Conservation (phyloP, 2,329 filamentous ascomycete species). For the Grosmannia clavigera region DNA sequence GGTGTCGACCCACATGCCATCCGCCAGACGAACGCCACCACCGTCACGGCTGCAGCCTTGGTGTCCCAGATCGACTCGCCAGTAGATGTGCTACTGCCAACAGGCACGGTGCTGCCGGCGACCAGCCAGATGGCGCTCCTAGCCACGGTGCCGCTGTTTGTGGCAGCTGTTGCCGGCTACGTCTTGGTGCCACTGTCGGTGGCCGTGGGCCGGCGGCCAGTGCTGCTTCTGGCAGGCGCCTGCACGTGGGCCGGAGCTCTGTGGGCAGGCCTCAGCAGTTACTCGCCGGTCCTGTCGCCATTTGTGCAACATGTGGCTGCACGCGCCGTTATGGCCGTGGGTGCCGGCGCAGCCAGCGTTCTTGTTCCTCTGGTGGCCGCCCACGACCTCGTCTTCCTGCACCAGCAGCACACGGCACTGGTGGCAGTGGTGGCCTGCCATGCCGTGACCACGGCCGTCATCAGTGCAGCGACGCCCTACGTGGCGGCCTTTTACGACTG, state of each 20-base stretch:
- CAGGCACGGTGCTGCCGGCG: conserved; percentile 17
- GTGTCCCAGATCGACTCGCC: conserved; percentile 4
- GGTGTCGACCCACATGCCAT: conserved; percentile 20
- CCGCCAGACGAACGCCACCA: conserved; percentile 14
- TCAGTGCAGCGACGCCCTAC: conserved; percentile 18
- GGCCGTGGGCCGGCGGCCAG: conserved; percentile 23
- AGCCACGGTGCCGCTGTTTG: conserved; percentile 22
- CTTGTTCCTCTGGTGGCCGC: conserved; percentile 24
- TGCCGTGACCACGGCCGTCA: conserved; percentile 19
- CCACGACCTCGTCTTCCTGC: conserved; percentile 26
- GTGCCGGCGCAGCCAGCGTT: conserved; percentile 23
- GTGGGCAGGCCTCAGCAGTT: conserved; percentile 21
- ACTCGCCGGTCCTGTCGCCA: conserved; percentile 1
- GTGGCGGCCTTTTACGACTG: conserved; percentile 20
- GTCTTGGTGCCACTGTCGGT: conserved; percentile 26
- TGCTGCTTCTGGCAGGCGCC: conserved; percentile 20
- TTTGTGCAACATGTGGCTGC: conserved; percentile 21
- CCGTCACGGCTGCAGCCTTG: not conserved
- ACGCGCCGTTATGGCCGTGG: conserved; percentile 22
- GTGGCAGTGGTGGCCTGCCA: conserved; percentile 18
- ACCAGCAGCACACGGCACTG: conserved; percentile 23
- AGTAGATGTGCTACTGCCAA: conserved; percentile 12
- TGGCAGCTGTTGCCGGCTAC: conserved; percentile 23
- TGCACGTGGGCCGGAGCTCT: conserved; percentile 23
- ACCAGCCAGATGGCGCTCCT: conserved; percentile 17